Evolutionary conservation across 2,329 filamentous ascomycete genomes (phyloP), one percentile per base, ranked within the genome.

Genomic region (Apiospora rasikravindrae): DNA sequence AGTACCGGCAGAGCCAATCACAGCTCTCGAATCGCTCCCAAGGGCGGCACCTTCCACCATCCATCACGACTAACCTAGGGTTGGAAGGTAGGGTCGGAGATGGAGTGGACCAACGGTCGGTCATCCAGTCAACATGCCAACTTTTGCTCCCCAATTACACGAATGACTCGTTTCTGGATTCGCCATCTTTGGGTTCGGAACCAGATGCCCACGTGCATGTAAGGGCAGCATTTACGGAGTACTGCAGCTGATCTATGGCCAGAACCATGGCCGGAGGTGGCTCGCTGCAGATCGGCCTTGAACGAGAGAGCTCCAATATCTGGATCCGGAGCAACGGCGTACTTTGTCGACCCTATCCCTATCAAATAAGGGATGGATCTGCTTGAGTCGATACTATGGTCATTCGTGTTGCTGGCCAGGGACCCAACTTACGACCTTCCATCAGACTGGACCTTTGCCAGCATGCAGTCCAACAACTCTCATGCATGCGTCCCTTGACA

Each of bases 1-100:
- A 64, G 11, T 64, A n/a, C 57, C 57, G 57, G 33, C 29, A 40
- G 19, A 64, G 33, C 57, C 57, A 64, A 64, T 64, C 57, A 64
- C 10, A 64, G 57, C 57, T 22, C 57, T 11, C 33, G 33, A 64
- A 14, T 64, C 33, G 57, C 40, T 22, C 7, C 19, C 57, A 40
- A 64, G 33, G 29, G 57, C 33, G 33, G 8, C 22, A n/a, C 40
- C 57, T n/a, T 4, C 22, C 8, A 64, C 57, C 57, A 64, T 33
- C 57, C 57, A n/a, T 40, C 10, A 14, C 2, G 8, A n/a, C 53
- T 37, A n/a, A n/a, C n/a, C n/a, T n/a, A n/a, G 51, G 51, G 51
- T 57, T 37, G 40, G 11, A 29, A 4, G 49, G 24, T 26, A 61
- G 53, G 53, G 29, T 61, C 16, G 53, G 5, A 11, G 19, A 61